Evolutionary conservation across 192 early-diverging fungal species (phyloP), one percentile per base, ranked within the genome.

Genomic region (Mortierella hygrophila): DNA sequence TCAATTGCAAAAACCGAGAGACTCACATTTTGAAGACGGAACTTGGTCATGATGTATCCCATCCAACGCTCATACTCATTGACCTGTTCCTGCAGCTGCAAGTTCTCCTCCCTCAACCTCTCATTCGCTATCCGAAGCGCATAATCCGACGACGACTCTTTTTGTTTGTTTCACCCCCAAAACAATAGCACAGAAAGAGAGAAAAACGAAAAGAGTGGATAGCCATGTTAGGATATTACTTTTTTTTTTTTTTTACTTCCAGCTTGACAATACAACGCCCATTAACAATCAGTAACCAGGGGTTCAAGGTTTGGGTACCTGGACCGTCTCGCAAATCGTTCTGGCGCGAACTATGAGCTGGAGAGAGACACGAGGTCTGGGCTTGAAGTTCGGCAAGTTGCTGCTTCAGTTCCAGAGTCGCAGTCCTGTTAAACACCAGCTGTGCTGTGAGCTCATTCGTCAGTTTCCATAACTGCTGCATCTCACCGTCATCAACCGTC

Each of bases 361-460:
- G 20, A 10, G 41, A 42, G 9, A 20, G 35, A 23, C 6, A 42
- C 6, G 38, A 37, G 0, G 54, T 57, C 32, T 72, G 69, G 40
- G 70, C 87, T 72, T 89, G 85, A n/a, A 89, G 65, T 73, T 89
- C 83, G 13, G 71, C 72, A 20, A 91, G 73, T 52, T 91, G 88
- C 38, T 77, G 72, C 35, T 83, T 82, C 9, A 91, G 57, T 18
- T 79, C 82, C 0, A 80, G 37, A 20, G 83, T 76, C 10, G 83
- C 77, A 32, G 80, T 86, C 32, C 88, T 84, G 74, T 91, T 91
- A 23, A 81, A 82, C 37, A 88, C 85, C 47, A 85, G 81, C 63
- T 89, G 89, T 40, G 85, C 79, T 11, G 85, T 80, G 26, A 91
- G 73, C 71, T 91, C 90, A 72, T 88, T 91, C 26, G 90, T 88